Percentiles rank a stretch among this genome's conserved stretches.
These are phyloP conservation scores for Aspergillus affinis DNA, from an alignment of 495 filamentous ascomycete species.

Conservation along the genomic window DNA sequence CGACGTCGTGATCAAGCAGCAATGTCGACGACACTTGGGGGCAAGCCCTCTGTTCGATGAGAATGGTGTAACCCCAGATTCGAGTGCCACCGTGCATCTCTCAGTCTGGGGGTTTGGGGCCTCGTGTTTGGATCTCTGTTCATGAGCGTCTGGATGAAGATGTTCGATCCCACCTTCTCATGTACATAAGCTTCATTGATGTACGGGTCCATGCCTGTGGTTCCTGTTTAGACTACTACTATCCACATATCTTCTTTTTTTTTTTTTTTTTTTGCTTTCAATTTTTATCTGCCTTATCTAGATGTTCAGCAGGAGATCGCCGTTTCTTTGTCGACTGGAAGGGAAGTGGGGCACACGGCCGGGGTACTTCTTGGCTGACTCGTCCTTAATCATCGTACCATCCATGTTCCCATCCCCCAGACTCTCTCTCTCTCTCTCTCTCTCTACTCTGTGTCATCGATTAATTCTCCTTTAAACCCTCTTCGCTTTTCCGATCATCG, in stretches of 20 bases:
- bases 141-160: slow-evolving; percentile 7
- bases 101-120: background rate
- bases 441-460: background rate
- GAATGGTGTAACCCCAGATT: background rate
- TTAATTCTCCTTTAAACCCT: background rate
- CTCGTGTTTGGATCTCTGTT: slow-evolving; percentile 9
- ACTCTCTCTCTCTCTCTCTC: background rate
- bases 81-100: background rate
- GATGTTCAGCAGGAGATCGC: background rate
- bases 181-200: slow-evolving; percentile 45
- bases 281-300: background rate
- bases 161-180: slow-evolving; percentile 32
- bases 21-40: slow-evolving; percentile 22
- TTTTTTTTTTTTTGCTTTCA: background rate
- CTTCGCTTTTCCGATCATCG: background rate
- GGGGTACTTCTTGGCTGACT: background rate
- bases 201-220: slow-evolving; percentile 36
- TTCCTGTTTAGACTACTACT: slow-evolving; percentile 26
- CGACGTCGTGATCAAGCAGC: slow-evolving; percentile 33
- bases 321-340: background rate
- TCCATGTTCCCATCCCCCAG: background rate
- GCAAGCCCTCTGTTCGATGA: background rate
- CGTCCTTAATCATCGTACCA: background rate
- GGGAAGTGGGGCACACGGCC: background rate
- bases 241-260: slow-evolving; percentile 15